Conservation (phyloP, 2,329 filamentous ascomycete genomes). For the Phialemoniopsis sp. region DNA sequence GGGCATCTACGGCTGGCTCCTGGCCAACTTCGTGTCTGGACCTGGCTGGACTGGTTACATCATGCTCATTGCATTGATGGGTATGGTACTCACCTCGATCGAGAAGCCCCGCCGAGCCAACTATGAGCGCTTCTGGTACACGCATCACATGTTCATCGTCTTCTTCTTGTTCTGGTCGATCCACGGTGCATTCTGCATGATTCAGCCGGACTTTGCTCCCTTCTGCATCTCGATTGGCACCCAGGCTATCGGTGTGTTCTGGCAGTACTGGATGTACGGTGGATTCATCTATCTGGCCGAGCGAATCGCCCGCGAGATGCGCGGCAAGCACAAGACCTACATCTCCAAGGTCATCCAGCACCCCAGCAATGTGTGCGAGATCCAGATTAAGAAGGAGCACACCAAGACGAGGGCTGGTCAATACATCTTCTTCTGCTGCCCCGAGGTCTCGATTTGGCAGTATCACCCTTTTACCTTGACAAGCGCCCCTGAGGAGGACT, state of each 20-base stretch:
- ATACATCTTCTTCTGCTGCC: constrained; percentile 88
- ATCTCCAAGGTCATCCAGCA: constrained; percentile 89
- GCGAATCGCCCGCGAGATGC: constrained; percentile 71
- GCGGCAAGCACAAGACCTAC: constrained; percentile 78
- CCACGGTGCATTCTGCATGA: constrained; percentile 88
- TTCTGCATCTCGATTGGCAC: constrained; percentile 68
- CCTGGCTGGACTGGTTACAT: constrained; percentile 85
- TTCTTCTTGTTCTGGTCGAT: constrained; percentile 93
- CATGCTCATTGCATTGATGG: constrained; percentile 75
- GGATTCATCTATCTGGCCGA: constrained; percentile 79
- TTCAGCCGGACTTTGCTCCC: constrained; percentile 75
- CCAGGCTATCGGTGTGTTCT: constrained; percentile 71
- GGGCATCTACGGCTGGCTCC: constrained; percentile 72
- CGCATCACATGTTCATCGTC: constrained; percentile 80
- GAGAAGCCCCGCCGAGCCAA: constrained; percentile 77
- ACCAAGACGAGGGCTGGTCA: constrained; percentile 78
- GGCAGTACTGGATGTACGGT: constrained; percentile 84
- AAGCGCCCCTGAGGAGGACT: constrained; percentile 84
- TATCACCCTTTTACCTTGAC: constrained; percentile 87
- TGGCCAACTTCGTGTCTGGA: constrained; percentile 73
- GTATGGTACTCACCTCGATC: constrained; percentile 72
- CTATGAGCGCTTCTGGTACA: constrained; percentile 89
- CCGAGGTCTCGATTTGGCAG: constrained; percentile 82
- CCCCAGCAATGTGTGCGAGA: constrained; percentile 83
- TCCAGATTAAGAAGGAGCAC: constrained; percentile 87